Evolutionary conservation across 495 filamentous ascomycete species (phyloP).

Genomic region (Neurospora sp.): DNA sequence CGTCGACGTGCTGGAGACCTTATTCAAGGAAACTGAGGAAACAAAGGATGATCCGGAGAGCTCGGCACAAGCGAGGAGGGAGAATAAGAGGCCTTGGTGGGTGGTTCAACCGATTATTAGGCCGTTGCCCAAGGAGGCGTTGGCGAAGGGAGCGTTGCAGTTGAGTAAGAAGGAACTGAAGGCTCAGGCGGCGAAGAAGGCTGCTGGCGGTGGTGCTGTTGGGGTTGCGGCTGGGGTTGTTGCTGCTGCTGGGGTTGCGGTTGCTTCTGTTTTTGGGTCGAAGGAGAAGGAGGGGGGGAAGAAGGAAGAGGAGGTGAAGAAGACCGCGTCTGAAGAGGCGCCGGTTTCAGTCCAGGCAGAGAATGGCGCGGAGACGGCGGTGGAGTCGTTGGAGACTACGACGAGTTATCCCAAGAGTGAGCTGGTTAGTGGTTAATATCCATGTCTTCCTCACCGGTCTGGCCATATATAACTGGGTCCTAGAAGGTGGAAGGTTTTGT

Average conservation of each 20-base stretch:
- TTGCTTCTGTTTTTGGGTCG: too few relatives aligned
- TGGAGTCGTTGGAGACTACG: constrained; percentile 1
- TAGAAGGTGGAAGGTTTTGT: background rate
- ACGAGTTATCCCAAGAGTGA: constrained; percentile 15
- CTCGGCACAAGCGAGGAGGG: constrained; percentile 55
- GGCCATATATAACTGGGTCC: background rate
- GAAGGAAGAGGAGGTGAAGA: constrained; percentile 9
- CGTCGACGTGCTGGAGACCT: constrained; percentile 13
- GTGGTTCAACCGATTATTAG: constrained; percentile 84
- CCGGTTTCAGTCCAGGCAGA: background rate
- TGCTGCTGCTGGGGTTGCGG: too few relatives aligned
- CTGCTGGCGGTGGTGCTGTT: background rate
- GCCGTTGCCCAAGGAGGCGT: constrained; percentile 79
- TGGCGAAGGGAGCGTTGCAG: constrained; percentile 66
- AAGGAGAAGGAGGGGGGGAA: too few relatives aligned
- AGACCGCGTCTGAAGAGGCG: constrained; percentile 9
- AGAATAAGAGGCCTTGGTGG: constrained; percentile 79
- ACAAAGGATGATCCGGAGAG: constrained; percentile 32
- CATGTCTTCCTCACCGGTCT: background rate
- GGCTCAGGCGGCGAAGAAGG: constrained; percentile 16
- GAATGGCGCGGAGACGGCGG: constrained; percentile 1
- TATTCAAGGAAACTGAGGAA: constrained; percentile 10
- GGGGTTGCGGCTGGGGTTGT: constrained; percentile 4
- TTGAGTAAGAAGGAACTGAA: constrained; percentile 45
- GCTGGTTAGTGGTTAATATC: constrained; percentile 15